These are phyloP conservation scores for Brassica hybrid DNA, from an alignment of 441 rosid genomes.

Conservation along the genomic window DNA sequence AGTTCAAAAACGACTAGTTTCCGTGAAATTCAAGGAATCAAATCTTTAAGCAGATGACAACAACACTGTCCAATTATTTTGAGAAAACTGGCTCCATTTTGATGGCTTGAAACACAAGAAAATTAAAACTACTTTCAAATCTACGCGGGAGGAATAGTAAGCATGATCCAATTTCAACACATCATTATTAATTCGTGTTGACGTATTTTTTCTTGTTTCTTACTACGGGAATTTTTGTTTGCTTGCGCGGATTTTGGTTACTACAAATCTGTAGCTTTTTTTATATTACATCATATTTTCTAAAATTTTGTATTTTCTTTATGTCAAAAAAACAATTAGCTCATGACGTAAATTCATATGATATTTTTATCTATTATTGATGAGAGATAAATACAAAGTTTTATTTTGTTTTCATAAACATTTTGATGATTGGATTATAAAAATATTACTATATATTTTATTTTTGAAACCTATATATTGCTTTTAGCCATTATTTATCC, in stretches of 20 bases:
- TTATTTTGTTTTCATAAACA: neutral
- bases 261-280: too few species aligned
- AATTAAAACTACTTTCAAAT: neutral
- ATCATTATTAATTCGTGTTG: neutral
- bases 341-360: neutral
- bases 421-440: neutral
- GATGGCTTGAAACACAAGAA: neutral
- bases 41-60: neutral
- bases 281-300: too few species aligned
- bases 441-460: too few species aligned
- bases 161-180: neutral
- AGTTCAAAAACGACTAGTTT: neutral
- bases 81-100: conserved; percentile 20
- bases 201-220: neutral
- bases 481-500: too few species aligned
- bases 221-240: too few species aligned
- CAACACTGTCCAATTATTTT: conserved; percentile 10
- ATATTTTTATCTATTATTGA: neutral
- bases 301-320: too few species aligned
- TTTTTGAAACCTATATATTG: too few species aligned
- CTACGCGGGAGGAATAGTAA: conserved; percentile 23
- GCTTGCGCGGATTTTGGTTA: neutral
- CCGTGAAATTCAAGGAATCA: conserved; percentile 8
- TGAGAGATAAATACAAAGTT: neutral
- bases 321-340: too few species aligned